A percentile compares a stretch with the other conserved stretches of the same genome.
Conservation (phyloP, 1,284 basidiomycete genomes). For the Puccinia polysora region DNA sequence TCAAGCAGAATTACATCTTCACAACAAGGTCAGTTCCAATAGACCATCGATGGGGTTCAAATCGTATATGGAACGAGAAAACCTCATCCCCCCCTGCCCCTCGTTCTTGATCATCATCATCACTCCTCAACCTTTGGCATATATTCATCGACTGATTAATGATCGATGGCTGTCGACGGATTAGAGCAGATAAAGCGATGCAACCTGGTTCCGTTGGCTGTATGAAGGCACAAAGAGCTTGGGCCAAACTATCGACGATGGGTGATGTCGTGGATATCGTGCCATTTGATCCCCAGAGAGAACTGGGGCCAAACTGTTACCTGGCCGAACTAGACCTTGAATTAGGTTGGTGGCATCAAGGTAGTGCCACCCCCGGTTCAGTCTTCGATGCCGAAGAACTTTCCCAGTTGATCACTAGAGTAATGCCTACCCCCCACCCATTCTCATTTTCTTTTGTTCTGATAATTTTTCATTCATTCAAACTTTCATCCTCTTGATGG, state of each 20-base stretch:
- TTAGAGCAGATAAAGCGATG: slow-evolving; percentile 47
- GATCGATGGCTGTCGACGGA: too few relatives aligned
- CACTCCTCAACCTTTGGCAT: too few relatives aligned
- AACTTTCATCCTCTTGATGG: too few relatives aligned
- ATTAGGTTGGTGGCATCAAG: slow-evolving; percentile 48
- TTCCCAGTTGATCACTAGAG: slow-evolving; percentile 16
- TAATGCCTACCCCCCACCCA: neutral
- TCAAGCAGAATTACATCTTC: slow-evolving; percentile 66
- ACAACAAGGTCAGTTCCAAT: slow-evolving; percentile 71
- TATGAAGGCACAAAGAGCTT: slow-evolving; percentile 69
- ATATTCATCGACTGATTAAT: too few relatives aligned
- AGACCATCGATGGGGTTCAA: too few relatives aligned
- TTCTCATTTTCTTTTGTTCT: neutral
- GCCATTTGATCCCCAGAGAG: slow-evolving; percentile 60
- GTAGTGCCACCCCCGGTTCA: neutral
- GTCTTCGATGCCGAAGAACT: slow-evolving; percentile 34
- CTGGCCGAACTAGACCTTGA: slow-evolving; percentile 74
- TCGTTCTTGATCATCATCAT: too few relatives aligned
- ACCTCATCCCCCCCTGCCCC: too few relatives aligned
- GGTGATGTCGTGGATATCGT: slow-evolving; percentile 73
- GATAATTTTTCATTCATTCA: too few relatives aligned
- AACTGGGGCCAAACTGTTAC: slow-evolving; percentile 64
- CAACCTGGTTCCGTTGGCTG: slow-evolving; percentile 54
- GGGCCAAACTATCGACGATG: slow-evolving; percentile 65
- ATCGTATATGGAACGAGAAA: too few relatives aligned